phyloP scores from a whole-genome alignment of 2,329 filamentous ascomycete species.

The Endoconidiophora polonica region DNA sequence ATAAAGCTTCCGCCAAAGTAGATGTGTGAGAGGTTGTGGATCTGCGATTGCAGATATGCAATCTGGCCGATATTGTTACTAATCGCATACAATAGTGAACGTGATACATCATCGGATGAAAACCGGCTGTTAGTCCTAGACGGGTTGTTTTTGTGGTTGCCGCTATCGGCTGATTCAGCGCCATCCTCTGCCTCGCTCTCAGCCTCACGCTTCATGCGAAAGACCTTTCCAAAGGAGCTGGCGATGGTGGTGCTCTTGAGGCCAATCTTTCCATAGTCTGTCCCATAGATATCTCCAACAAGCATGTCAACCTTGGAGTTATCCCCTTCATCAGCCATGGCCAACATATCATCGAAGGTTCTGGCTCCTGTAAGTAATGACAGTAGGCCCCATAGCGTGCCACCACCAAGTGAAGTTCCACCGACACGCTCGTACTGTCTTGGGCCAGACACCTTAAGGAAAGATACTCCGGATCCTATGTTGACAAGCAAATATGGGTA shows the following conservation, averaged over 20 bases:
- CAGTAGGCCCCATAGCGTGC: conserved; percentile 92
- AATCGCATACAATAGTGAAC: conserved; percentile 84
- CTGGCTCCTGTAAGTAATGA: conserved; percentile 83
- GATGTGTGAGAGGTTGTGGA: conserved; percentile 78
- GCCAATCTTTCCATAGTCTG: conserved; percentile 89
- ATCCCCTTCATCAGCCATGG: conserved; percentile 77
- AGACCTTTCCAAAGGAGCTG: conserved; percentile 91
- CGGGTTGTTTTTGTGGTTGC: conserved; percentile 7
- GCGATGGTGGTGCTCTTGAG: conserved; percentile 92
- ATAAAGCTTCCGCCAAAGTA: conserved; percentile 98
- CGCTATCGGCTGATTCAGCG: conserved; percentile 25
- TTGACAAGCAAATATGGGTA: conserved; percentile 97
- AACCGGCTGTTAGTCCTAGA: conserved; percentile 36
- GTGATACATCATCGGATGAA: conserved; percentile 67
- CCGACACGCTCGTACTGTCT: conserved; percentile 78
- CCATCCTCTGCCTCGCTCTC: conserved; percentile 64
- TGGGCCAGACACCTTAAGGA: conserved; percentile 91
- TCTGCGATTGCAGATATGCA: conserved; percentile 90
- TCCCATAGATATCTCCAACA: conserved; percentile 94
- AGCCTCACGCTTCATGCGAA: conserved; percentile 75
- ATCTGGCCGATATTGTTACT: conserved; percentile 98
- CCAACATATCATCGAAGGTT: conserved; percentile 96
- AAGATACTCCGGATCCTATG: conserved; percentile 90
- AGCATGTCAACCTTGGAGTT: conserved; percentile 91
- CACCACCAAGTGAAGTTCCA: conserved; percentile 84